These are phyloP conservation scores for Boletus semigastroideus DNA, from an alignment of 1,284 basidiomycete genomes.

Conservation along the genomic window DNA sequence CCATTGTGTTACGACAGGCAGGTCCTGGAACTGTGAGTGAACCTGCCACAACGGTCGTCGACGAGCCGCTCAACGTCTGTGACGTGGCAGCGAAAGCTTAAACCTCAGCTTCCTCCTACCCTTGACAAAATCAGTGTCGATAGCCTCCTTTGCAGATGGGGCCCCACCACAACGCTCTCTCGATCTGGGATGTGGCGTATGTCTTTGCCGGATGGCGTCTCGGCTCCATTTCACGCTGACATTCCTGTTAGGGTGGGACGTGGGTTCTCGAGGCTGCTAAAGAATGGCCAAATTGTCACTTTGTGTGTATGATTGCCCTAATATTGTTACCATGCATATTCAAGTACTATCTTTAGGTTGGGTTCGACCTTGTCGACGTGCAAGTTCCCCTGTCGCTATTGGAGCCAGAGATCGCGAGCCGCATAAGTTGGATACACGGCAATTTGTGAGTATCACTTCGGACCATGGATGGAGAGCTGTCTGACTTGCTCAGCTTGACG, in stretches of 20 bases:
- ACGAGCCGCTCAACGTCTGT: constrained; percentile 7
- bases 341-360: constrained; percentile 47
- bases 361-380: constrained; percentile 71
- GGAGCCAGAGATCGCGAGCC: constrained; percentile 47
- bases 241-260: constrained; percentile 51
- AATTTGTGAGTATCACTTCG: constrained; percentile 57
- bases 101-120: constrained; percentile 54
- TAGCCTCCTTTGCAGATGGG: constrained; percentile 50
- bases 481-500: constrained; percentile 50
- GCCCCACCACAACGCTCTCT: constrained; percentile 51
- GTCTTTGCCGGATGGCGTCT: constrained; percentile 21
- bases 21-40: constrained; percentile 62
- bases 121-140: constrained; percentile 51
- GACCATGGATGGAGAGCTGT: not conserved
- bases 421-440: constrained; percentile 69
- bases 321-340: not conserved
- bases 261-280: constrained; percentile 75
- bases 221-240: not conserved
- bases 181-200: constrained; percentile 71
- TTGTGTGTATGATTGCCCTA: constrained; percentile 46
- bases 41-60: not conserved
- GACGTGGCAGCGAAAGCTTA: constrained; percentile 49
- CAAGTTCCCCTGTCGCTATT: constrained; percentile 58
- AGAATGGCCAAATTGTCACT: constrained; percentile 63
- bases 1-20: constrained; percentile 65